Evolutionary conservation across 1,284 basidiomycete species (phyloP), one percentile per base, ranked within the genome.

Genomic region (Sanguinoderma infundibulare): DNA sequence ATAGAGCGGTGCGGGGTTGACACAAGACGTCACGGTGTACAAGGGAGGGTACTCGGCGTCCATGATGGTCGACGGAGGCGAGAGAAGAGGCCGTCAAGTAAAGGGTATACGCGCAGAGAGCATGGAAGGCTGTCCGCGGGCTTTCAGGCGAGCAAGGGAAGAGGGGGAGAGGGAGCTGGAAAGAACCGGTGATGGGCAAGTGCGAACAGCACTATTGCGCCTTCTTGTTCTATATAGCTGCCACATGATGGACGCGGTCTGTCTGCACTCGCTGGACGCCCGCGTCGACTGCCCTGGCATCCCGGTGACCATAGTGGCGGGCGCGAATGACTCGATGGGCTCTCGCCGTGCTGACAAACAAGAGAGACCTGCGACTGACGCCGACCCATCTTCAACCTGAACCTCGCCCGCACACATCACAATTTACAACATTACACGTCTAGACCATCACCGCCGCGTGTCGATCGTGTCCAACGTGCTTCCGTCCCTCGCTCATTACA

Each of bases 1-100:
- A 54, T 73, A 73, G n/a, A 66, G 51, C 6, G 72, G 72, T 22
- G 68, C 61, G 47, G 66, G 61, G 38, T 58, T 67, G 50, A 46
- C 49, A 9, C 63, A 54, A 22, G 60, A 59, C 24, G 61, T 53
- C 49, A 42, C 38, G 22, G 42, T 47, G 36, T 67, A 67, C 44
- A 60, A 59, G 14, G 66, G 66, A 28, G 66, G 66, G 28, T 54
- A 55, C n/a, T 65, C 66, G 9, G 42, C 35, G 63, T 61, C 66
- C 63, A 65, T 65, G 61, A 39, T 42, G 39, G 24, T 36, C 30
- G 49, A 36, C 49, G 32, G 9, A 17, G 14, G 32, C 49, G 44
- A 24, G 47, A 14, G 20, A 39, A 39, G 34, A 28, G 49, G 36
- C 42, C 24, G 42, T 28, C 42, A 28, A 46, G 47, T 39, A 50